phyloP scores from a whole-genome alignment of 78 protist species.

The Guillardia theta region DNA sequence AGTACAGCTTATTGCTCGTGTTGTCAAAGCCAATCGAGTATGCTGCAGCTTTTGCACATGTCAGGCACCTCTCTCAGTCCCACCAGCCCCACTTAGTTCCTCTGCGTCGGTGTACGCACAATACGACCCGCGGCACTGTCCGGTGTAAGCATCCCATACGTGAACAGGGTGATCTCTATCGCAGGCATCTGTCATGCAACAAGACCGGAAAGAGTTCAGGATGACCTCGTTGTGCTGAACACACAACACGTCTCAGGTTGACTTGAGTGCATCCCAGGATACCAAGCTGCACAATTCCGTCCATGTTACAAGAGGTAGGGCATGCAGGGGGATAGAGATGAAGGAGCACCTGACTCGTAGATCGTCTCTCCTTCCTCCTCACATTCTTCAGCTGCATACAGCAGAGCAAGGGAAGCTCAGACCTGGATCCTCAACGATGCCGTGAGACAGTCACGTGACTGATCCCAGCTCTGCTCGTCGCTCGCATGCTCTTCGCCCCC shows the following conservation, averaged over 20 bases:
- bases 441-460: too few relatives aligned
- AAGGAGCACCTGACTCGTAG: too few relatives aligned
- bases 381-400: too few relatives aligned
- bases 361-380: background rate
- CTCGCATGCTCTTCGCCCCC: too few relatives aligned
- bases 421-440: too few relatives aligned
- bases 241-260: background rate
- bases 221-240: background rate
- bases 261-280: background rate
- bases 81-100: background rate
- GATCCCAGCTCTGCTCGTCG: too few relatives aligned
- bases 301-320: too few relatives aligned
- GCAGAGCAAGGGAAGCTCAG: too few relatives aligned
- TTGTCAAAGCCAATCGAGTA: background rate
- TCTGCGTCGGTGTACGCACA: conserved; percentile 30
- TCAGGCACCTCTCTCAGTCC: background rate
- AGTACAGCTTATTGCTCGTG: background rate
- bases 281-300: too few relatives aligned
- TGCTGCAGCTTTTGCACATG: background rate
- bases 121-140: background rate
- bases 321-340: too few relatives aligned
- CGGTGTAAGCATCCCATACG: conserved; percentile 7
- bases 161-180: background rate
- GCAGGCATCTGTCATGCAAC: too few relatives aligned
- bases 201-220: too few relatives aligned